Evolutionary conservation across 331 rosid genomes (phyloP), one percentile per base, ranked within the genome.

Genomic region (Malus hybrid): DNA sequence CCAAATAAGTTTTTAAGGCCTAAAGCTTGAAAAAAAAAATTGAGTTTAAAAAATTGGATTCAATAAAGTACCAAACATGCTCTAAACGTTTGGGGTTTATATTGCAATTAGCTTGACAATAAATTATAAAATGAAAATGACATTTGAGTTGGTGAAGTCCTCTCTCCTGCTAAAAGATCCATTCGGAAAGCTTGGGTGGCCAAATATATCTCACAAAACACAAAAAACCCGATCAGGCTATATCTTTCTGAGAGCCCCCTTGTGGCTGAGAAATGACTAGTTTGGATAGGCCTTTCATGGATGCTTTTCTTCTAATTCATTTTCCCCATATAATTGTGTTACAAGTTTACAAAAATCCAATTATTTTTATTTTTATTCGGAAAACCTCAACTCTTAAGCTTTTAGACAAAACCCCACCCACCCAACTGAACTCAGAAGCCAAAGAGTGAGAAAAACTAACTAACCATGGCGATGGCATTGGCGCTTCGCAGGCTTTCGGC

Each of bases 401-500:
- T 6, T 19, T 7, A 64, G 68, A 30, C 68, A 64, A 18, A 36
- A 22, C 36, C 83, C 75, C 77, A 75, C 46, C 77, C 77, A 34
- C 58, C 68, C 66, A 74, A n/a, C 32, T 30, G 57, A 56, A 67
- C 22, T 30, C 44, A 63, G 29, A 70, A 20, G 26, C 60, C 77
- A 58, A 39, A 18, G 48, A 42, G 42, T 15, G 73, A 6, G 20
- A 32, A 6, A 71, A 65, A 68, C 57, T 52, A 16, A 34, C 18
- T 15, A 32, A 67, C 62, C 32, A 91, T 93, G 98, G 97, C 96
- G 32, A 85, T 93, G 97, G 96, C 97, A 74, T 82, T 90, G 96
- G 96, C 97, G 30, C 95, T 91, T 79, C 97, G 96, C 19, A 87
- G 89, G 86, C 91, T 91, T 76, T 90, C 98, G 3, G 82, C 97